Evolutionary conservation across 108 stramenopile genomes (phyloP).

Genomic region (Mayamaea pseudoterrestris): DNA sequence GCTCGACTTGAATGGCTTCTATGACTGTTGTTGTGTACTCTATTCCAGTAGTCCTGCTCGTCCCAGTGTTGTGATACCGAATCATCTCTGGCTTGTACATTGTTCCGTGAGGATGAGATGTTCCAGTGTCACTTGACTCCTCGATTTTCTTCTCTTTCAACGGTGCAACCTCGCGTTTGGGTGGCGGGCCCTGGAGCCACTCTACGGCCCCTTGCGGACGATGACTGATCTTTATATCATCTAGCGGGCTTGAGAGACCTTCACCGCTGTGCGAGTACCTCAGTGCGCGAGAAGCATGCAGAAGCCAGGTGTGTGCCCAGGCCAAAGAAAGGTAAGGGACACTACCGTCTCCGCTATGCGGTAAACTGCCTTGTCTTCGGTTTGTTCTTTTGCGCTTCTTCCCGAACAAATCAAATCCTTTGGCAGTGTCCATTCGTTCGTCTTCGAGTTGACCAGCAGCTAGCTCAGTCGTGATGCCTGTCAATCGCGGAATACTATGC

Average conservation of each 20-base stretch:
- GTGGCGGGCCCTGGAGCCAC: slow-evolving; percentile 62
- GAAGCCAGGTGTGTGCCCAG: slow-evolving; percentile 82
- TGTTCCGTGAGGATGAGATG: slow-evolving; percentile 71
- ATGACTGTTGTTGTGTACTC: slow-evolving; percentile 79
- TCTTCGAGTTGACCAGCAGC: slow-evolving; percentile 25
- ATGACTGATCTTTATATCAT: slow-evolving; percentile 56
- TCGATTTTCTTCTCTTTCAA: slow-evolving; percentile 15
- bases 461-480: slow-evolving; percentile 54
- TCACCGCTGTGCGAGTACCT: slow-evolving; percentile 41
- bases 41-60: slow-evolving; percentile 58
- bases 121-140: slow-evolving; percentile 38
- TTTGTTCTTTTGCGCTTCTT: slow-evolving; percentile 35
- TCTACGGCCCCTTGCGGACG: slow-evolving; percentile 63
- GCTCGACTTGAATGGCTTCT: slow-evolving; percentile 81
- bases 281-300: slow-evolving; percentile 66
- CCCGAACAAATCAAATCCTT: slow-evolving; percentile 28
- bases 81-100: slow-evolving; percentile 79
- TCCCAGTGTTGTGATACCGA: slow-evolving; percentile 51
- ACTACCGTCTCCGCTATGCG: slow-evolving; percentile 75
- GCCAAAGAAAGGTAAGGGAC: slow-evolving; percentile 68
- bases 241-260: slow-evolving; percentile 43
- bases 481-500: slow-evolving; percentile 23
- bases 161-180: slow-evolving; percentile 9
- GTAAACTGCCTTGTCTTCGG: slow-evolving; percentile 21
- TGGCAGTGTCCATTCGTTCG: slow-evolving; percentile 10